A percentile compares a stretch with the other conserved stretches of the same genome.
phyloP scores from a whole-genome alignment of 345 rosid genomes.

The Schrenkiella parvula region DNA sequence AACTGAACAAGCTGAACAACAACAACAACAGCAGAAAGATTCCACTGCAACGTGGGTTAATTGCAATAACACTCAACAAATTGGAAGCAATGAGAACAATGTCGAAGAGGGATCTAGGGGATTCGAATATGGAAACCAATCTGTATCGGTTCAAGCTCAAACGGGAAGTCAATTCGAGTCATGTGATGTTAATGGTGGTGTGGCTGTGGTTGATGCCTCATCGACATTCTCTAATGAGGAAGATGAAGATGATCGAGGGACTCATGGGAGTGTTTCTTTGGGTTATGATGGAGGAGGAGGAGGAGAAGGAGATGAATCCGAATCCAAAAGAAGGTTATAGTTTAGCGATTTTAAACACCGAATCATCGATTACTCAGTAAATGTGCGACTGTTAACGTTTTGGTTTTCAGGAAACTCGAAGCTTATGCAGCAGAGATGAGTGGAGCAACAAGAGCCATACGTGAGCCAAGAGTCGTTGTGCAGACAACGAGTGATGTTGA shows the following conservation, averaged over 20 bases:
- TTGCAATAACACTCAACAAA: constrained; percentile 46
- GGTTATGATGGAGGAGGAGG: constrained; percentile 62
- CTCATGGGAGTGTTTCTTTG: constrained; percentile 60
- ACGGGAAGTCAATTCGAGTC: constrained; percentile 50
- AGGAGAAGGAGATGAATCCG: constrained; percentile 78
- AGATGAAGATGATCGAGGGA: constrained; percentile 72
- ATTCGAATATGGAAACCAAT: constrained; percentile 50
- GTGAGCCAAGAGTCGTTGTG: constrained; percentile 97
- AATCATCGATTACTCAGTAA: background rate
- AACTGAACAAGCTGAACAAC: constrained; percentile 53
- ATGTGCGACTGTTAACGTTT: background rate
- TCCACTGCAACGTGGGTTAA: constrained; percentile 6
- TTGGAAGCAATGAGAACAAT: constrained; percentile 42
- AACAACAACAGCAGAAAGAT: constrained; percentile 24
- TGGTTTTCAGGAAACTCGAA: constrained; percentile 64
- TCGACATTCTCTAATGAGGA: constrained; percentile 73
- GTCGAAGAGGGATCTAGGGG: constrained; percentile 57
- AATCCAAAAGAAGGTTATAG: constrained; percentile 76
- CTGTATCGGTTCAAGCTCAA: constrained; percentile 42
- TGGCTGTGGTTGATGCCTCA: constrained; percentile 51
- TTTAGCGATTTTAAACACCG: background rate
- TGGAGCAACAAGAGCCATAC: constrained; percentile 90
- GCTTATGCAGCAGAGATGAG: constrained; percentile 73
- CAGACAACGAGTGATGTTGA: constrained; percentile 98
- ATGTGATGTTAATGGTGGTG: constrained; percentile 58